Evolutionary conservation across 208 protist species (phyloP).

Genomic region (Blechomonas ayalai): DNA sequence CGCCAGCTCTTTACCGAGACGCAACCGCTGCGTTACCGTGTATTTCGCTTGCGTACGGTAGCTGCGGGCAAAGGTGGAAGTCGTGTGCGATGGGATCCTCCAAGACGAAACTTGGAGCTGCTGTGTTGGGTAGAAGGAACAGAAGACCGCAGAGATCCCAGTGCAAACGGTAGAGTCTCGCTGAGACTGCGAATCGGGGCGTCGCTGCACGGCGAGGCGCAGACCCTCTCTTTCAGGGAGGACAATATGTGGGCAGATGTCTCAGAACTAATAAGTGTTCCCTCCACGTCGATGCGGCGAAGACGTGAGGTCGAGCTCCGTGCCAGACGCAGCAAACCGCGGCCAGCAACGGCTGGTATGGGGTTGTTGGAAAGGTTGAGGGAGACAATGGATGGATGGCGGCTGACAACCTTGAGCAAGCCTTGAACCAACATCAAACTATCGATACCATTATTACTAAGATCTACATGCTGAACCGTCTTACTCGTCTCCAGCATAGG

Average conservation of each 20-base stretch:
- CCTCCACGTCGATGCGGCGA: constrained; percentile 40
- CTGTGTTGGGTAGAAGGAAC: too few species aligned
- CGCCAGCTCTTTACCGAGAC: too few species aligned
- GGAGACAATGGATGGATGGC: constrained; percentile 44
- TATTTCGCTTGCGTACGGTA: too few species aligned
- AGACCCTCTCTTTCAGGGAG: constrained; percentile 51
- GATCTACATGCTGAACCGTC: constrained; percentile 42
- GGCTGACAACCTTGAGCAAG: constrained; percentile 32
- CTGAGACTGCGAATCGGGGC: too few species aligned
- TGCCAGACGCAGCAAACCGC: constrained; percentile 50
- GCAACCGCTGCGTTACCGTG: too few species aligned
- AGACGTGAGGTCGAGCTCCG: constrained; percentile 58
- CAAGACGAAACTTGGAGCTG: too few species aligned
- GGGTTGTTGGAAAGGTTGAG: constrained; percentile 74
- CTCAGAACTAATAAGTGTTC: constrained; percentile 48
- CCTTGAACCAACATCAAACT: constrained; percentile 57
- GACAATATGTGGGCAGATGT: constrained; percentile 49
- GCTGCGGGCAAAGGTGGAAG: too few species aligned
- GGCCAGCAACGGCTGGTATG: constrained; percentile 65
- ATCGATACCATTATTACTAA: constrained; percentile 77
- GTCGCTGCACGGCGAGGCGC: too few species aligned
- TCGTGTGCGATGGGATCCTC: too few species aligned
- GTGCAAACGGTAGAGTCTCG: too few species aligned
- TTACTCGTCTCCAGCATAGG: constrained; percentile 56
- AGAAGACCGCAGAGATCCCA: not conserved